Conservation (phyloP, 805 yeast species). For the Lipomyces chichibuensis region DNA sequence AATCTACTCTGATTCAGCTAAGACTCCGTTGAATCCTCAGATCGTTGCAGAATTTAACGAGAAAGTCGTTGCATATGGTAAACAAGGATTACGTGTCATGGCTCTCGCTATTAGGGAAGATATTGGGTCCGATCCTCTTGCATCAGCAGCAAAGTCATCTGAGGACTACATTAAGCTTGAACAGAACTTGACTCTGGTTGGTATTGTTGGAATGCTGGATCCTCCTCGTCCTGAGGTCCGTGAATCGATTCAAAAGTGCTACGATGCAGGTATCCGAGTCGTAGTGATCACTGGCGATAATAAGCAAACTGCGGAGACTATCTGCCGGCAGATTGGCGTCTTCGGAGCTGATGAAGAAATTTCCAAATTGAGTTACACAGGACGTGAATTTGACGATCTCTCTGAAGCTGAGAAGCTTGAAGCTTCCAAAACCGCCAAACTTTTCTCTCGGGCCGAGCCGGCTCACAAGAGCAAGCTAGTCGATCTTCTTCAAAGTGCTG, state of each 20-base stretch:
- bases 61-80: conserved; percentile 49
- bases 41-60: conserved; percentile 44
- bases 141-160: conserved; percentile 29
- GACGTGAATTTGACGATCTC: conserved; percentile 46
- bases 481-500: conserved; percentile 50
- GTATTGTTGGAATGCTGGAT: conserved; percentile 54
- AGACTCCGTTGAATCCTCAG: conserved; percentile 43
- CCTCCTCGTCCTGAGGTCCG: conserved; percentile 55
- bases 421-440: conserved; percentile 52
- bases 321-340: conserved; percentile 54
- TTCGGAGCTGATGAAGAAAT: conserved; percentile 43
- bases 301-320: conserved; percentile 53
- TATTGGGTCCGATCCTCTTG: conserved; percentile 28
- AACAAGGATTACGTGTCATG: conserved; percentile 52
- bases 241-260: conserved; percentile 49
- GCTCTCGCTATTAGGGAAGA: conserved; percentile 49
- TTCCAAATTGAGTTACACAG: conserved; percentile 49
- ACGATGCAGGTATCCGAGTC: conserved; percentile 54
- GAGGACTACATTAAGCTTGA: conserved; percentile 45
- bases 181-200: conserved; percentile 48
- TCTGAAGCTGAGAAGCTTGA: conserved; percentile 47
- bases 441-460: conserved; percentile 62
- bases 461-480: conserved; percentile 57
- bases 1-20: conserved; percentile 42
- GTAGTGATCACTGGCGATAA: conserved; percentile 57